Conservation (phyloP, 176 grass and related monocot genomes). For the Triticum timopheevii region DNA sequence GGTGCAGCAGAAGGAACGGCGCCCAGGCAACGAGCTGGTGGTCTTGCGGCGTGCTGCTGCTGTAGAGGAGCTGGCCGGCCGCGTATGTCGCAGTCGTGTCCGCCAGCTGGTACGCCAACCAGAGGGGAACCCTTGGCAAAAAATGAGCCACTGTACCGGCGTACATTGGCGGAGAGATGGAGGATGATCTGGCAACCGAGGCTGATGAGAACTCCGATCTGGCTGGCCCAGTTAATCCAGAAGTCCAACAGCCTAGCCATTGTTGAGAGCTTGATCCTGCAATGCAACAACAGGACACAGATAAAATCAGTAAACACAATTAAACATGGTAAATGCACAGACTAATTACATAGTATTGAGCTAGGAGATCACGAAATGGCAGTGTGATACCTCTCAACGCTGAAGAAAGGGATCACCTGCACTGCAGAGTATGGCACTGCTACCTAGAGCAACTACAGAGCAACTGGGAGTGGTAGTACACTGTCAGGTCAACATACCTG, state of each 20-base stretch:
- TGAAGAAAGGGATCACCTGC: too few species aligned
- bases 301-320: background rate
- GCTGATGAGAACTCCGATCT: background rate
- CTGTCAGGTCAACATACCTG: background rate
- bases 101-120: conserved; percentile 26
- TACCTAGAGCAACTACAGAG: background rate
- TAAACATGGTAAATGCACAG: background rate
- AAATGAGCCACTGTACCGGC: background rate
- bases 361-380: background rate
- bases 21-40: conserved; percentile 38
- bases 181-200: background rate
- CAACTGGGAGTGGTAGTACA: background rate
- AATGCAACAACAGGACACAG: background rate
- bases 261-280: background rate
- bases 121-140: conserved; percentile 6
- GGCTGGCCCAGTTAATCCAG: conserved; percentile 1
- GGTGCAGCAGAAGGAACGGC: conserved; percentile 62
- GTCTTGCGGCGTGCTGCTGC: background rate
- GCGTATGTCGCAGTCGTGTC: conserved; percentile 37
- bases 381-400: background rate
- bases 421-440: background rate
- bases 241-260: background rate
- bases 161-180: background rate
- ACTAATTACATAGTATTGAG: background rate
- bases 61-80: conserved; percentile 33